phyloP scores from a whole-genome alignment of 148 eudicot species.

The Nepenthes gracilis region DNA sequence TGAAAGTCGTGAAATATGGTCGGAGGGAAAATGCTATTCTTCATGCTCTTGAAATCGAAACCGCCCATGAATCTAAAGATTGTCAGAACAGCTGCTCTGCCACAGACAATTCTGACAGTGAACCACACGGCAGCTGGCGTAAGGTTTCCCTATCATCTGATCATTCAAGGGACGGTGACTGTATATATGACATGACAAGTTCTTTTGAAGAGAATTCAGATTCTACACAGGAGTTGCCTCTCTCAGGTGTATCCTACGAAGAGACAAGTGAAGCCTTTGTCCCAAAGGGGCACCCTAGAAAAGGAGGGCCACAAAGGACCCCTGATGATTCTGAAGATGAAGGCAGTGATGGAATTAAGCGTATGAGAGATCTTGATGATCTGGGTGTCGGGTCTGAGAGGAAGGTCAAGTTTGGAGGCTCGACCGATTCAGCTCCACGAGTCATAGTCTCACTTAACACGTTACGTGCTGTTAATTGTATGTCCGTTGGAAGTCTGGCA shows the following conservation, averaged over 20 bases:
- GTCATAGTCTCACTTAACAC: constrained; percentile 5
- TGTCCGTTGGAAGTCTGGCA: constrained; percentile 7
- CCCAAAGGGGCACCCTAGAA: constrained; percentile 22
- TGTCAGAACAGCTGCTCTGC: constrained; percentile 7
- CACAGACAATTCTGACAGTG: constrained; percentile 13
- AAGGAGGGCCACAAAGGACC: constrained; percentile 31
- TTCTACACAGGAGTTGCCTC: constrained; percentile 41
- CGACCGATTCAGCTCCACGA: constrained; percentile 14
- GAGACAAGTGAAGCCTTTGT: constrained; percentile 24
- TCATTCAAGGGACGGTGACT: constrained; percentile 21
- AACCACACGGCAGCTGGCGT: constrained; percentile 10
- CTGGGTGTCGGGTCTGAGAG: constrained; percentile 31
- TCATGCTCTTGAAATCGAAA: constrained; percentile 80
- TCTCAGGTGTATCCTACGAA: constrained; percentile 56
- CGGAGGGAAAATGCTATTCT: constrained; percentile 80
- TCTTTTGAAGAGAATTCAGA: constrained; percentile 28
- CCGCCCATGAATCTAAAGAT: constrained; percentile 24
- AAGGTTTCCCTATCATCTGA: constrained; percentile 18
- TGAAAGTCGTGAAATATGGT: constrained; percentile 52
- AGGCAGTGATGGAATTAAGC: constrained; percentile 65
- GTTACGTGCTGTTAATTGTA: constrained; percentile 7
- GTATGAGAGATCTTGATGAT: constrained; percentile 87
- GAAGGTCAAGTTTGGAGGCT: constrained; percentile 13
- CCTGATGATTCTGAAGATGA: constrained; percentile 92
- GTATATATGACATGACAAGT: constrained; percentile 24